Evolutionary conservation across 345 rosid species (phyloP).

Genomic region (Mangifera indica): DNA sequence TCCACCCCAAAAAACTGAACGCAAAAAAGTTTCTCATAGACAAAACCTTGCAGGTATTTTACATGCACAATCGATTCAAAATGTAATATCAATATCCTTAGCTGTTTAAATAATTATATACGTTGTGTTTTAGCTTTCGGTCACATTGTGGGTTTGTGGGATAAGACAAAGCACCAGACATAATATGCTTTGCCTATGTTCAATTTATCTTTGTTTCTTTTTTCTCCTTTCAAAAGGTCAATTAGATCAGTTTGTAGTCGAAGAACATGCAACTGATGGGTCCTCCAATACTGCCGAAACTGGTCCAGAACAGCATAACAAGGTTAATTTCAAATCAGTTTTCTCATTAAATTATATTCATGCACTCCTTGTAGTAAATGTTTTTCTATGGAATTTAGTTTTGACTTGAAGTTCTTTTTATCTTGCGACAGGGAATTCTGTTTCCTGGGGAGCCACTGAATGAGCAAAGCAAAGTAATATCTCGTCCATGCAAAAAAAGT

Average conservation of each 20-base stretch:
- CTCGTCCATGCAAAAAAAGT: slow-evolving; percentile 29
- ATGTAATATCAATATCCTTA: neutral
- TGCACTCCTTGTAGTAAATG: neutral
- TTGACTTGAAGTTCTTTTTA: neutral
- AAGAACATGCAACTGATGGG: slow-evolving; percentile 33
- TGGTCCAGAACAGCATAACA: slow-evolving; percentile 28
- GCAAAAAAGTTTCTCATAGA: slow-evolving; percentile 42
- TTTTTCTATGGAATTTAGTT: slow-evolving; percentile 1
- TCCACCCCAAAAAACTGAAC: slow-evolving; percentile 33
- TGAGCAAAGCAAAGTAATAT: slow-evolving; percentile 29
- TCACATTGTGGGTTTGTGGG: slow-evolving; percentile 49
- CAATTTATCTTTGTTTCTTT: slow-evolving; percentile 10
- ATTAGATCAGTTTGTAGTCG: slow-evolving; percentile 28
- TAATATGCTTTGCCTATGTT: slow-evolving; percentile 22
- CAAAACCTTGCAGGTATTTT: slow-evolving; percentile 82
- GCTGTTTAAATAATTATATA: slow-evolving; percentile 14
- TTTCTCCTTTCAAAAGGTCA: slow-evolving; percentile 37
- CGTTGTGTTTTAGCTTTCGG: slow-evolving; percentile 48
- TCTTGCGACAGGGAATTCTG: slow-evolving; percentile 39
- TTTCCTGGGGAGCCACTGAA: slow-evolving; percentile 28
- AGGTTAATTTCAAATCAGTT: slow-evolving; percentile 26
- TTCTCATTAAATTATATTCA: neutral
- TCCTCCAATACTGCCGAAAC: slow-evolving; percentile 29
- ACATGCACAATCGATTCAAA: slow-evolving; percentile 20
- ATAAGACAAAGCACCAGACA: slow-evolving; percentile 85